Conservation (phyloP, 345 rosid genomes). For the Dovyalis caffra region DNA sequence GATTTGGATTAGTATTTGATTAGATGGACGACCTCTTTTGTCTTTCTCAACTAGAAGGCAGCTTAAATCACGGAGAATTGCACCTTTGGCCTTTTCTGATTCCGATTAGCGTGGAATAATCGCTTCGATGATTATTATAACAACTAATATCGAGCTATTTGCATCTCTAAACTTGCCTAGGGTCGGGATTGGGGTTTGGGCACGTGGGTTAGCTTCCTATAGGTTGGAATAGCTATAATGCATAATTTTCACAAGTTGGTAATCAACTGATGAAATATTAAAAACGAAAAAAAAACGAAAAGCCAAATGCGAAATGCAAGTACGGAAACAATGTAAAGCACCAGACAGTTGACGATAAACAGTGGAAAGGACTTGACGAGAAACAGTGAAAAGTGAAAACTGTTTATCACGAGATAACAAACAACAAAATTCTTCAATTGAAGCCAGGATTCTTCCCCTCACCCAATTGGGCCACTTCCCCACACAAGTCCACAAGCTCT, state of each 20-base stretch:
- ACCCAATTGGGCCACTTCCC: neutral
- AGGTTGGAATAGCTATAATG: neutral
- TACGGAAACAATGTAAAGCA: neutral
- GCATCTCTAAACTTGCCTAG: neutral
- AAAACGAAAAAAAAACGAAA: neutral
- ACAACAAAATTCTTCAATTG: neutral
- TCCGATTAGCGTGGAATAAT: neutral
- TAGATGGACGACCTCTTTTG: neutral
- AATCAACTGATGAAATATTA: neutral
- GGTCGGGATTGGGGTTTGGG: neutral
- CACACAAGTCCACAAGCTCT: neutral
- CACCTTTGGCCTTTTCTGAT: constrained; percentile 4
- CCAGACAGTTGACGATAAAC: neutral
- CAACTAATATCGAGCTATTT: no score
- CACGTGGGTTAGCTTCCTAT: neutral
- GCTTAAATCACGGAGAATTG: constrained; percentile 16
- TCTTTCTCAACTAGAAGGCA: neutral
- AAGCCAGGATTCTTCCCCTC: neutral
- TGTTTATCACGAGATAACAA: neutral
- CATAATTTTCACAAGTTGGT: neutral
- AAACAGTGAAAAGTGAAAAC: neutral
- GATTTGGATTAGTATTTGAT: constrained; percentile 2
- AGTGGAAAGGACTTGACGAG: neutral
- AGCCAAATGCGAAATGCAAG: neutral
- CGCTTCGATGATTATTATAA: neutral